Evolutionary conservation across 2,329 filamentous ascomycete species (phyloP).

Genomic region (Pyrenophora seminiperda): DNA sequence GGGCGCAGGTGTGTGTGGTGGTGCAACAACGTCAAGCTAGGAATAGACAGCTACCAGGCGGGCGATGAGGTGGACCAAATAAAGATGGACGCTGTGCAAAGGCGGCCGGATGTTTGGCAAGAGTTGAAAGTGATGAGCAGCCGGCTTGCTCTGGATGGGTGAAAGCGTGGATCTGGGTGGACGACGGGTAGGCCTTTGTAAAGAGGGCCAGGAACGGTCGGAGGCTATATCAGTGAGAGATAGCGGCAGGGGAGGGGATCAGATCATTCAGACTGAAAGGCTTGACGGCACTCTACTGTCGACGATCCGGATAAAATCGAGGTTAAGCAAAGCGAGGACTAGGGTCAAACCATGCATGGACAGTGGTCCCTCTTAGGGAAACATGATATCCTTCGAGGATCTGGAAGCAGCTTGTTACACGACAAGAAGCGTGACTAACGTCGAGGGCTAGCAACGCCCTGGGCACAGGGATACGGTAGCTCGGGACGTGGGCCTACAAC

Average conservation of each 20-base stretch:
- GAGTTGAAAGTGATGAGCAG: conserved; percentile 33
- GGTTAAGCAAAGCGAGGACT: conserved; percentile 43
- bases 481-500: conserved; percentile 48
- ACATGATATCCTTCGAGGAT: conserved; percentile 48
- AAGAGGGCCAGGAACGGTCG: conserved; percentile 41
- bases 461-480: conserved; percentile 48
- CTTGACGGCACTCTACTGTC: conserved; percentile 47
- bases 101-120: conserved; percentile 21
- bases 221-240: conserved; percentile 48
- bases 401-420: conserved; percentile 49
- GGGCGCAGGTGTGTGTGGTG: conserved; percentile 36
- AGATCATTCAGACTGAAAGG: conserved; percentile 48
- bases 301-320: conserved; percentile 51
- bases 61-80: conserved; percentile 37
- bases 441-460: conserved; percentile 44
- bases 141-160: conserved; percentile 37
- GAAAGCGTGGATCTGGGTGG: conserved; percentile 32
- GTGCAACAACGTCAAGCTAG: conserved; percentile 43
- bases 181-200: conserved; percentile 43
- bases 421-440: conserved; percentile 47
- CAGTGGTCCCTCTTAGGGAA: conserved; percentile 42
- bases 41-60: conserved; percentile 42
- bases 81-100: conserved; percentile 36
- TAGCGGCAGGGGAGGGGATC: conserved; percentile 42
- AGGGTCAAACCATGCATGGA: conserved; percentile 47